Conservation (phyloP, 2,329 filamentous ascomycete species). For the Fusarium musae region DNA sequence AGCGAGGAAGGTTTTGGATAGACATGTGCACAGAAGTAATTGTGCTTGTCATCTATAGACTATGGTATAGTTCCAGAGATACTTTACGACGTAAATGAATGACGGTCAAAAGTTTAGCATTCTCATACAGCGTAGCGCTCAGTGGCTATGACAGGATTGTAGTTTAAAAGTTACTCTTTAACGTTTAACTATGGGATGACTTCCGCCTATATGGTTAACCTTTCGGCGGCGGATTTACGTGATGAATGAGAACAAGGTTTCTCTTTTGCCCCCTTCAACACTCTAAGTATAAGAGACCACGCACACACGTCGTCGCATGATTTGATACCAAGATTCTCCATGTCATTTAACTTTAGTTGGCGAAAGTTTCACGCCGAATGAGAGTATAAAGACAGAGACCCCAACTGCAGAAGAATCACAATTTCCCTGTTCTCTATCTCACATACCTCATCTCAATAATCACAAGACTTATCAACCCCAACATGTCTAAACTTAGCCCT, state of each 20-base stretch:
- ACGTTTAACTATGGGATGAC: rapidly evolving
- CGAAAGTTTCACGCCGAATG: rapidly evolving
- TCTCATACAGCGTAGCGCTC: rapidly evolving
- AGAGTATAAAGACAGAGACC: not conserved
- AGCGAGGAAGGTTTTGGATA: not conserved
- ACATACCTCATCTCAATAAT: too few species aligned
- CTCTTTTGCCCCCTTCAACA: too few species aligned
- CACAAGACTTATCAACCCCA: rapidly evolving
- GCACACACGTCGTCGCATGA: rapidly evolving
- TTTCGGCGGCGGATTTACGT: too few species aligned
- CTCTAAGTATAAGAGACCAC: rapidly evolving
- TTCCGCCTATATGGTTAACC: too few species aligned
- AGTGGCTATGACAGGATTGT: rapidly evolving
- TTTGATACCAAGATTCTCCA: rapidly evolving
- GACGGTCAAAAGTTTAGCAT: rapidly evolving
- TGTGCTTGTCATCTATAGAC: too few species aligned
- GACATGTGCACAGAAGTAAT: not conserved
- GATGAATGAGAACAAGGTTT: too few species aligned
- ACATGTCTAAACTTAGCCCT: not conserved
- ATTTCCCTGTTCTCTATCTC: too few species aligned
- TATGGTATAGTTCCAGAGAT: too few species aligned
- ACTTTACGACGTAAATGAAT: rapidly evolving
- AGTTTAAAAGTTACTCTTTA: rapidly evolving
- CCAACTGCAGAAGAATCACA: rapidly evolving
- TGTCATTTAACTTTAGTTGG: not conserved